These are phyloP conservation scores for Erucastrum elatum DNA, from an alignment of 345 rosid genomes.

Conservation along the genomic window DNA sequence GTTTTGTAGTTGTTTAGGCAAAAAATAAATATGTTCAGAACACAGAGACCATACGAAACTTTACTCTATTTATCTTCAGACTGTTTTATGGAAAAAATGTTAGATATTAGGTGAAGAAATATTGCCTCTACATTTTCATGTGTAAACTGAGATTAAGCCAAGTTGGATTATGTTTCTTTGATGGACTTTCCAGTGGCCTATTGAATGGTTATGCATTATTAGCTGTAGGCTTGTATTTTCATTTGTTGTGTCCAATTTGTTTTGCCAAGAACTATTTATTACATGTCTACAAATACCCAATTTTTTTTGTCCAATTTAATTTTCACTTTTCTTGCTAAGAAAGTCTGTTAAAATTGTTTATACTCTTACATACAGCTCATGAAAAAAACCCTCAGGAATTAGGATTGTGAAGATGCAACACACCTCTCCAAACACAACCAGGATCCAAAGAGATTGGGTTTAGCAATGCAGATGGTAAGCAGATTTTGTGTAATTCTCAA, in stretches of 20 bases:
- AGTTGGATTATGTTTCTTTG: too few species aligned
- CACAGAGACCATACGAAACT: too few species aligned
- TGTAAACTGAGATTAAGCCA: too few species aligned
- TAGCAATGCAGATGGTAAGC: constrained; percentile 68
- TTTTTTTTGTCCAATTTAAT: not conserved
- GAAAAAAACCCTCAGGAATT: constrained; percentile 42
- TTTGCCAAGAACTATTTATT: not conserved
- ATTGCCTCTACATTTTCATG: too few species aligned
- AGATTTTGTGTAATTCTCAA: constrained; percentile 67
- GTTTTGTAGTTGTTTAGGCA: too few species aligned
- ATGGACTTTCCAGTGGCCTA: too few species aligned
- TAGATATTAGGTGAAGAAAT: too few species aligned
- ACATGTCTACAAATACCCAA: not conserved
- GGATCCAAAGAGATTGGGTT: constrained; percentile 60
- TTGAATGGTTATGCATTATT: too few species aligned
- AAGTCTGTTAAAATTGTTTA: not conserved
- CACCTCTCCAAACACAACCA: constrained; percentile 70
- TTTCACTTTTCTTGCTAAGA: not conserved
- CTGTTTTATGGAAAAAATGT: too few species aligned
- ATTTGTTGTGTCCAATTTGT: not conserved
- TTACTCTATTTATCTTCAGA: too few species aligned
- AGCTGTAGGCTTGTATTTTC: not conserved
- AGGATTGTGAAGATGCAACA: constrained; percentile 68
- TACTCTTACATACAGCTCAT: not conserved
- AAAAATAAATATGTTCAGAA: too few species aligned